Evolutionary conservation across 192 early-diverging fungal species (phyloP), one percentile per base, ranked within the genome.

Genomic region (Geosiphon pyriformis): DNA sequence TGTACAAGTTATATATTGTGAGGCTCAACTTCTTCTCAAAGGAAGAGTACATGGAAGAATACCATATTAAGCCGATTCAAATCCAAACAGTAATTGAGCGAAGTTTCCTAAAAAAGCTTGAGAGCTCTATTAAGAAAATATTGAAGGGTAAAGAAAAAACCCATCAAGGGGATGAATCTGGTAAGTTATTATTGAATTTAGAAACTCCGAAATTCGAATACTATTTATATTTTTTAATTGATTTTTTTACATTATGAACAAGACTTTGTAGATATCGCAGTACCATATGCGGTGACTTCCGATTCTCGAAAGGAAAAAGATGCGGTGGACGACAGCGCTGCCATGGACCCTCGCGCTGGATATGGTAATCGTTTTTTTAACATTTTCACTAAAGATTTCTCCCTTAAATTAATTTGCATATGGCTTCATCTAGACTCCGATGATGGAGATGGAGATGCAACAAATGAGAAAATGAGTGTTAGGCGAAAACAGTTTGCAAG

Each of bases 21-120:
- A 86, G 87, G 17, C 70, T 99, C 69, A 78, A 93, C 66, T 80
- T 99, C 72, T 99, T 95, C 88, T 75, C 83, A 22, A 81, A 85
- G 56, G 78, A 83, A 17, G 92, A 89, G 47, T 94, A 92, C 74
- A 69, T 74, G 51, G 76, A 81, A 18, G 90, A 95, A 73, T 90
- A 95, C 60, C 85, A 86, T 60, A 78, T 96, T 32, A 69, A 73
- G 2, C 71, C 82, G 3, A 70, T 70, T 8, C 87, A 88, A 20
- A 83, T 99, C 3, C 87, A 90, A 72, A 63, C 74, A 23, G 83
- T 89, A 3, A 83, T 99, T 35, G 90, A 92, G 72, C 42, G 63
- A 30, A 77, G 81, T 23, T 95, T 96, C 63, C 78, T 92, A n/a
- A 76, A 79, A 7, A 73, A 71, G 17, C 82, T 99, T 30, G 92